Conservation (phyloP, 106 monocot genomes). For the Amphibolis antarctica region DNA sequence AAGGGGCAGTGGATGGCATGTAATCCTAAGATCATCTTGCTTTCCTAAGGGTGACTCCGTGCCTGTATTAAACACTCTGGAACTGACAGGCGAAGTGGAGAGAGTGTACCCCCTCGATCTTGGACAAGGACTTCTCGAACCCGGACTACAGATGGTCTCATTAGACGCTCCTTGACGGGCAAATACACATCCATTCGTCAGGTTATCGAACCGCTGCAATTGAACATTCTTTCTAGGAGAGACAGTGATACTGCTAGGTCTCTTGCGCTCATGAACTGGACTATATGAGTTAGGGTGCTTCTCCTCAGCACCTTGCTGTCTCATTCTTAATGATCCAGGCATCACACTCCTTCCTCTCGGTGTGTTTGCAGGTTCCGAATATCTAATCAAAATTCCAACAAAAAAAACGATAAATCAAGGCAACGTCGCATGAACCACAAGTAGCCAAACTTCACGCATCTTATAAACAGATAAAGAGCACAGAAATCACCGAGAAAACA, state of each 20-base stretch:
- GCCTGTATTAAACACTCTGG: conserved; percentile 12
- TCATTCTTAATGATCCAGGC: conserved; percentile 16
- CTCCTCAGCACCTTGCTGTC: conserved; percentile 26
- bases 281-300: conserved; percentile 10
- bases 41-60: conserved; percentile 38
- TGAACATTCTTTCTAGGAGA: conserved; percentile 36
- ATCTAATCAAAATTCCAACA: conserved; percentile 13
- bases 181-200: conserved; percentile 14
- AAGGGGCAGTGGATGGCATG: conserved; percentile 60
- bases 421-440: conserved; percentile 4
- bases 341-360: conserved; percentile 25
- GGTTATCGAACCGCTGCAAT: conserved; percentile 10
- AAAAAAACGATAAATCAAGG: too few relatives aligned
- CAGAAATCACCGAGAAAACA: neutral
- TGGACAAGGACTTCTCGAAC: conserved; percentile 21
- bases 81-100: conserved; percentile 43
- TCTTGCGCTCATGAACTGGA: conserved; percentile 29
- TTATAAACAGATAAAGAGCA: too few relatives aligned
- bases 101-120: conserved; percentile 25
- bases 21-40: conserved; percentile 48
- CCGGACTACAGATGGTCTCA: conserved; percentile 22
- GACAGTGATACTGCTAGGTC: conserved; percentile 17
- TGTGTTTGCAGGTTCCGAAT: conserved; percentile 28
- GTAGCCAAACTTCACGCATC: neutral
- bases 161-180: neutral